Evolutionary conservation across 2,329 filamentous ascomycete species (phyloP).

Genomic region (Aspergillus versicolor): DNA sequence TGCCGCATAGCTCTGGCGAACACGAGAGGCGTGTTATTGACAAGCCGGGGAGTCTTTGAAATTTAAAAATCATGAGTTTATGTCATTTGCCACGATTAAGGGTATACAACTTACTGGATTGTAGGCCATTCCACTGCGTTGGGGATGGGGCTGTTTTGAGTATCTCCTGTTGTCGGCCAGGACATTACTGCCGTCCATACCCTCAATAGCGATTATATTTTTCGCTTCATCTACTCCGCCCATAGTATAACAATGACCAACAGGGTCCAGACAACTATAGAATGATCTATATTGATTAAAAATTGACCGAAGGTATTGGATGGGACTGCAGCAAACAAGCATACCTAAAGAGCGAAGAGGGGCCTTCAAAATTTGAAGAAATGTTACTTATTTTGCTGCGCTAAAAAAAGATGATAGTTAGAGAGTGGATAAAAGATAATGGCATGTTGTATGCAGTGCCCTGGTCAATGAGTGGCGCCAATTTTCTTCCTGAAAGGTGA

Average conservation of each 20-base stretch:
- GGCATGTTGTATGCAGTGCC: not conserved
- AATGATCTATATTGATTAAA: not conserved
- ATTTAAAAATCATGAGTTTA: no score
- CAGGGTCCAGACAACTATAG: not conserved
- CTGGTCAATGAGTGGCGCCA: not conserved
- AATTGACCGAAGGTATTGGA: not conserved
- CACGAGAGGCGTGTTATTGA: no score
- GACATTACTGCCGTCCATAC: no score
- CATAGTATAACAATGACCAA: slow-evolving; percentile 4
- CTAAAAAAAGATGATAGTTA: not conserved
- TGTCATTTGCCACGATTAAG: no score
- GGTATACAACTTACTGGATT: no score
- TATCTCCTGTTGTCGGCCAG: no score
- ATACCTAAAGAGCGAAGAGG: not conserved
- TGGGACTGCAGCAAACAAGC: not conserved
- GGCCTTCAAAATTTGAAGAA: not conserved
- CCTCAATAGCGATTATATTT: no score
- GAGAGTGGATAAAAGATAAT: not conserved
- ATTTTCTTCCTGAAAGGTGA: not conserved
- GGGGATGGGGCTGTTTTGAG: no score
- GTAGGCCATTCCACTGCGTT: no score
- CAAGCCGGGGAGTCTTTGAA: no score
- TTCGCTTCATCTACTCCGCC: not conserved
- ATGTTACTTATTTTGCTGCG: not conserved
- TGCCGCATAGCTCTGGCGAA: no score